phyloP scores from a whole-genome alignment of 768 basidiomycete species.

The Mycena capillaripes region DNA sequence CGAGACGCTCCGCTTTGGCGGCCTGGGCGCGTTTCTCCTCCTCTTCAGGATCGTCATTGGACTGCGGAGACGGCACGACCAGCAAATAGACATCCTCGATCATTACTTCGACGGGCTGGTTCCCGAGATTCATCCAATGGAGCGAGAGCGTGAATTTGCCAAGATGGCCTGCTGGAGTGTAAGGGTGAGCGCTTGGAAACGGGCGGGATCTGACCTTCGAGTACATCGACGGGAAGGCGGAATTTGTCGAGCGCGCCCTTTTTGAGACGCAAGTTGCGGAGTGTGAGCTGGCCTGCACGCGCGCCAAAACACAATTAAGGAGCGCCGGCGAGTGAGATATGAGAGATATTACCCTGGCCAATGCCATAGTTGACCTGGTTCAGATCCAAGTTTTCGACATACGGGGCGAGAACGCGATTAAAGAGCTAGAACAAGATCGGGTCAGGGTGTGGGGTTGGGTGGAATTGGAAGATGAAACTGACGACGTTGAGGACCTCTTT shows the following conservation, averaged over 20 bases:
- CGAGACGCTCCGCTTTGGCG: constrained; percentile 89
- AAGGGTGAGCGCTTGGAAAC: constrained; percentile 4
- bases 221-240: constrained; percentile 93
- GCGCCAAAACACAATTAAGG: constrained; percentile 24
- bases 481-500: constrained; percentile 89
- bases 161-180: constrained; percentile 71
- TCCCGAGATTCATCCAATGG: constrained; percentile 91
- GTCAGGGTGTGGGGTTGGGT: neutral
- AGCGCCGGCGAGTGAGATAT: neutral
- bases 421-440: constrained; percentile 67
- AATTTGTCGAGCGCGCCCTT: constrained; percentile 96
- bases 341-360: constrained; percentile 72
- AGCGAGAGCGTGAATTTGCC: constrained; percentile 90
- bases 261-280: constrained; percentile 89
- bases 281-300: constrained; percentile 76
- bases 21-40: constrained; percentile 87
- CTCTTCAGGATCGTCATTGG: constrained; percentile 81
- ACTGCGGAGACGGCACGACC: constrained; percentile 84
- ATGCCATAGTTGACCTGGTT: constrained; percentile 96
- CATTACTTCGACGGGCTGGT: constrained; percentile 90
- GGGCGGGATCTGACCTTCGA: constrained; percentile 73
- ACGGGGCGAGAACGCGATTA: constrained; percentile 93
- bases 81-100: constrained; percentile 97
- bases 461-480: constrained; percentile 44
- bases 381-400: constrained; percentile 96